Percentiles rank a stretch among this genome's conserved stretches.
Conservation (phyloP, 306 rosid genomes). For the Trifolium fragiferum region DNA sequence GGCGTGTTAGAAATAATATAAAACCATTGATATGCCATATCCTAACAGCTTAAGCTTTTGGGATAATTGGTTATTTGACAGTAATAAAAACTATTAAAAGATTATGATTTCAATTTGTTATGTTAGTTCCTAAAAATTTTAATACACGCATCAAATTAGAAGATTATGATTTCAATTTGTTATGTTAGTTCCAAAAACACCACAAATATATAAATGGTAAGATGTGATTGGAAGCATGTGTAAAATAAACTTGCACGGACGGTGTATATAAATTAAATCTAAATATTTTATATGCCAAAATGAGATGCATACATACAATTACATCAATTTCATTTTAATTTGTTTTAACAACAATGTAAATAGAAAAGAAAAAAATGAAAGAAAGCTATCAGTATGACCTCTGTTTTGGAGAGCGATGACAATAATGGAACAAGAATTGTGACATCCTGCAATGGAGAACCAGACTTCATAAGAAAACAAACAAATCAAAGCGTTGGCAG, state of each 20-base stretch:
- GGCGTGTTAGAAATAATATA: no score
- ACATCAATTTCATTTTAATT: not conserved
- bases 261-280: not conserved
- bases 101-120: not conserved
- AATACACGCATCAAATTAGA: not conserved
- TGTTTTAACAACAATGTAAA: conserved; percentile 19
- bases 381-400: conserved; percentile 57
- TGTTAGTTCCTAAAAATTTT: not conserved
- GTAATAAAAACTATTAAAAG: not conserved
- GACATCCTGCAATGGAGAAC: conserved; percentile 77
- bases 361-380: conserved; percentile 29
- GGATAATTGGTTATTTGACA: no score
- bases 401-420: conserved; percentile 83
- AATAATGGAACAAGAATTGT: conserved; percentile 94
- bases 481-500: conserved; percentile 1
- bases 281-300: conserved; percentile 23
- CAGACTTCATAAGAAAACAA: conserved; percentile 41
- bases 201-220: not conserved
- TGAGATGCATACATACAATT: not conserved
- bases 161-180: not conserved
- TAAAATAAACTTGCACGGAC: not conserved
- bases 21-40: no score
- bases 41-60: no score
- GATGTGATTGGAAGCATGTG: not conserved
- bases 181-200: not conserved